phyloP scores from a whole-genome alignment of 768 basidiomycete genomes.

The Tylopilus sp. region DNA sequence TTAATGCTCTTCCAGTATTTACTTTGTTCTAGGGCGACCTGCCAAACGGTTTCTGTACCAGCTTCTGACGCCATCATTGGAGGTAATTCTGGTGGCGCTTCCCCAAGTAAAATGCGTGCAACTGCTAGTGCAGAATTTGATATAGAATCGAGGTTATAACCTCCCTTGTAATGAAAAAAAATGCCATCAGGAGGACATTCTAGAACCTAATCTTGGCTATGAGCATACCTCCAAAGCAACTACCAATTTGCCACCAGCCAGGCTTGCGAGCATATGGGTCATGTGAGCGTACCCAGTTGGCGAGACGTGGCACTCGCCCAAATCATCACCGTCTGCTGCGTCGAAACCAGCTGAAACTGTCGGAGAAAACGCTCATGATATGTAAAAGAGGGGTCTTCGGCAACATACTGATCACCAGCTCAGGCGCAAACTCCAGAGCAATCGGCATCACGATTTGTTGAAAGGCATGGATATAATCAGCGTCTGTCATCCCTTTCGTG shows the following conservation, averaged over 20 bases:
- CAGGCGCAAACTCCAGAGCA: slow-evolving; percentile 93
- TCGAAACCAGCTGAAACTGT: slow-evolving; percentile 99
- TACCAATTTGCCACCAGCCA: slow-evolving; percentile 86
- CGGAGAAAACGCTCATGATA: background rate
- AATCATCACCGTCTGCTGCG: slow-evolving; percentile 87
- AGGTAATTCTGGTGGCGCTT: slow-evolving; percentile 72
- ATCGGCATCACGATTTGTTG: slow-evolving; percentile 96
- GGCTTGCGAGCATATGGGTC: slow-evolving; percentile 92
- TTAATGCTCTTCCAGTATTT: slow-evolving; percentile 89
- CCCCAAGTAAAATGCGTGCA: slow-evolving; percentile 82
- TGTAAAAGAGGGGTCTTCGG: background rate
- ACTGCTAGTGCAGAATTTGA: slow-evolving; percentile 87
- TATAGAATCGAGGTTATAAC: slow-evolving; percentile 90
- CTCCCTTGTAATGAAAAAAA: slow-evolving; percentile 56
- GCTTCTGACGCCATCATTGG: slow-evolving; percentile 72
- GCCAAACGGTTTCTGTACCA: slow-evolving; percentile 87
- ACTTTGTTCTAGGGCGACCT: slow-evolving; percentile 83
- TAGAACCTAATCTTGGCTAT: slow-evolving; percentile 7
- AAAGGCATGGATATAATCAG: slow-evolving; percentile 96
- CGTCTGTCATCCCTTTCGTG: slow-evolving; percentile 80
- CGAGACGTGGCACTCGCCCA: slow-evolving; percentile 88
- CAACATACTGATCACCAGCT: slow-evolving; percentile 90
- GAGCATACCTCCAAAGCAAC: slow-evolving; percentile 83
- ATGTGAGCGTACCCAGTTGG: slow-evolving; percentile 96
- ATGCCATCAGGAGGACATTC: background rate